Evolutionary conservation across 2,329 filamentous ascomycete genomes (phyloP), one percentile per base, ranked within the genome.

Genomic region (Curvularia hawaiiensis): DNA sequence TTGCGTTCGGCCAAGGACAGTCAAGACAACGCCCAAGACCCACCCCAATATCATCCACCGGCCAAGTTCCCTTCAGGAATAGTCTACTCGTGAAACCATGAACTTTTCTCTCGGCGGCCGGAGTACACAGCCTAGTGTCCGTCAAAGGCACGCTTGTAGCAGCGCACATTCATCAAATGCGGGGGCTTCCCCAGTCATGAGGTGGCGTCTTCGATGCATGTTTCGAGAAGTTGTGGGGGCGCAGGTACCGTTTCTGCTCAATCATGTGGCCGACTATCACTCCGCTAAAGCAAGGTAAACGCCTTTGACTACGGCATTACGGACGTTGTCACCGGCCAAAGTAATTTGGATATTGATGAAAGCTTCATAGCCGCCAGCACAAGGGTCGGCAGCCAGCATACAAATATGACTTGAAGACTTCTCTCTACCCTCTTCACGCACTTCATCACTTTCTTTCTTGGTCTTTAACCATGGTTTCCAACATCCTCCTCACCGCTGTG

Each of bases 311-410:
- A 56, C 62, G 60, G 62, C 62, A 56, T 56, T 50, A 50, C 58
- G 62, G 62, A 56, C 43, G 33, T 52, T 40, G 20, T 56, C 50
- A 61, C 62, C 62, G 62, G 61, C 56, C 60, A 47, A 58, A 60
- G 50, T 52, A 61, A 61, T 63, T 51, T 62, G 47, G 28, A 54
- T 41, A 61, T 63, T 63, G 61, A 61, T 63, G 61, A 65, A 63
- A 52, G 24, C 24, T 51, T 53, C 54, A 49, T 57, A 47, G 48
- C 46, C 40, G 30, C 24, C 52, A 52, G 39, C 28, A 31, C 52
- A 39, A 20, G 28, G 45, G 57, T 57, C n/a, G 20, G 50, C 31
- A 30, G 43, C 18, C 18, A 48, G 38, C 31, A 49, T 65, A 63
- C 59, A 65, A 64, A 65, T 65, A 64, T 52, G 56, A 12, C 50